Base-by-base conservation (phyloP, 2,329 filamentous ascomycete genomes). In the Aureobasidium sp. region DNA sequence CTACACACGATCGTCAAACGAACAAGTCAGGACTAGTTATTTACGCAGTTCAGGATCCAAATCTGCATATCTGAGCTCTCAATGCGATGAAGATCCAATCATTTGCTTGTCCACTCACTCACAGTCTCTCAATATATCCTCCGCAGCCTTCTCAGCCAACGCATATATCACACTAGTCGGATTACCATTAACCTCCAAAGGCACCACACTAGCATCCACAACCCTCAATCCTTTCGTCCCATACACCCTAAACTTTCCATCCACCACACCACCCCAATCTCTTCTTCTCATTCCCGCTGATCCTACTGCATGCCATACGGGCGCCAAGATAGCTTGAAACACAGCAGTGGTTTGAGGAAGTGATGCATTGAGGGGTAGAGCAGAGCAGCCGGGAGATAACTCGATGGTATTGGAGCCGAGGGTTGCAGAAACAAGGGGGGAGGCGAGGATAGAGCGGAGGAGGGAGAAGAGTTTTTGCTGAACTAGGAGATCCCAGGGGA, bases 161-260 rank as follows among this genome's bases (percentile, higher is more conserved):
- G 65, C 66, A 58, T 70, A 69, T 5, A 68, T 63, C 6, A 48
- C 51, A 34, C 64, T 68, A 57, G 66, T 66, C 2, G 64, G 63
- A 61, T 70, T 67, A 1, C 62, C 67, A 21, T 61, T 62, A 7
- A 64, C 34, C 16, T 64, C 63, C 21, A 68, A 61, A 1, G 68
- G 66, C 63, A 71, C 67, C n/a, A 72, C 69, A 47, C 71, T 72
- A 3, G 71, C 71, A 66, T 73, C 72, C 42, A 72, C 68, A 5
- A 73, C 68, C 1, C 71, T 66, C 62, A 73, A 51, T 2, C 66
- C 60, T 11, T 68, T 58, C 5, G 68, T 68, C 0, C 71, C 71
- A 58, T 69, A 70, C 2, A 73, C 70, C 54, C 65, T 68, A 59
- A 72, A 58, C 47, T 67, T 60, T 11, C 64, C 57, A 59, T 72